Percentiles rank a stretch among this genome's conserved stretches.
phyloP scores from a whole-genome alignment of 768 basidiomycete species.

The Amanita brunnescens region DNA sequence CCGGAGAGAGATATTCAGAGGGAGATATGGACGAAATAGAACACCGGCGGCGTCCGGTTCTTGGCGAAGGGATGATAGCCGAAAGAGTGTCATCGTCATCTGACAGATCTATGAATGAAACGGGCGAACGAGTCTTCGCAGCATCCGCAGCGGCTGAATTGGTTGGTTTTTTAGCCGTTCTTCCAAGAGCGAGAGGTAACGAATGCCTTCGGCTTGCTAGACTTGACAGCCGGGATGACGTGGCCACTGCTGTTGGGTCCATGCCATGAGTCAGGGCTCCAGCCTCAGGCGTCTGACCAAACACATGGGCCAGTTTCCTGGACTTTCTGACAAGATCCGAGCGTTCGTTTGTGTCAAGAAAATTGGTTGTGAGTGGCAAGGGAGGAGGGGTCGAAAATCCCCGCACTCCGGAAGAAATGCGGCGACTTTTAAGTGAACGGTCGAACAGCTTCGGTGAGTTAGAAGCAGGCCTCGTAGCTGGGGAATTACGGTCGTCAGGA shows the following conservation, averaged over 20 bases:
- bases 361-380: slow-evolving; percentile 60
- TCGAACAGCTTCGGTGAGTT: slow-evolving; percentile 28
- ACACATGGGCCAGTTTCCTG: slow-evolving; percentile 74
- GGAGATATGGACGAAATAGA: slow-evolving; percentile 38
- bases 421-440: neutral
- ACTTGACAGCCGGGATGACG: slow-evolving; percentile 5
- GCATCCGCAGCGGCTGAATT: slow-evolving; percentile 14
- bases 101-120: slow-evolving; percentile 61
- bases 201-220: slow-evolving; percentile 42
- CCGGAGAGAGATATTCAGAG: slow-evolving; percentile 39
- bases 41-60: slow-evolving; percentile 19
- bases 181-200: slow-evolving; percentile 41
- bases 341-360: slow-evolving; percentile 54
- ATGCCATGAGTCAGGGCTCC: slow-evolving; percentile 24
- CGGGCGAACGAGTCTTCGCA: slow-evolving; percentile 24
- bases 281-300: slow-evolving; percentile 56
- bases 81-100: slow-evolving; percentile 44
- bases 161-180: slow-evolving; percentile 26
- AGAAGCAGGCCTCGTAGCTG: slow-evolving; percentile 16
- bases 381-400: neutral
- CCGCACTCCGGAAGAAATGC: neutral
- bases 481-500: slow-evolving; percentile 7
- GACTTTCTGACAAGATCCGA: slow-evolving; percentile 64
- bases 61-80: slow-evolving; percentile 17
- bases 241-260: neutral